Evolutionary conservation across 2,329 filamentous ascomycete genomes (phyloP).

Genomic region (Cylindrodendrum hubeiense): DNA sequence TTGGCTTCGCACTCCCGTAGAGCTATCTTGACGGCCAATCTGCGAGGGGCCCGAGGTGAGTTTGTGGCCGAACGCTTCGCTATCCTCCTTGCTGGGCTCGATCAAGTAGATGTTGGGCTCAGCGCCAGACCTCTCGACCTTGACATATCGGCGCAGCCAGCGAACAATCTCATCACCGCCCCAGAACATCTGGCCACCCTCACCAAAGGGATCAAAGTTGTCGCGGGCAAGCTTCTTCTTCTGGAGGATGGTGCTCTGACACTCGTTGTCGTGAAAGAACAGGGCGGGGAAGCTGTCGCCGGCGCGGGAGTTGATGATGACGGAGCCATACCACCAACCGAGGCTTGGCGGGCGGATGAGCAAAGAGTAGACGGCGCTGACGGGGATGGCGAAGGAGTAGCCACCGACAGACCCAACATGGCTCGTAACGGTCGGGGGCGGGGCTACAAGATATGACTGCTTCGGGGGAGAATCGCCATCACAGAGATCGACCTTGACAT

Average conservation of each 20-base stretch:
- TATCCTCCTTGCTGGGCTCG: constrained; percentile 88
- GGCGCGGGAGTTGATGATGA: constrained; percentile 90
- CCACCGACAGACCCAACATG: constrained; percentile 79
- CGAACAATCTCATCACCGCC: constrained; percentile 94
- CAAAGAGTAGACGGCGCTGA: constrained; percentile 91
- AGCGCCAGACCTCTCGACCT: constrained; percentile 84
- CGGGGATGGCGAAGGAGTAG: constrained; percentile 92
- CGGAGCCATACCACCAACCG: constrained; percentile 98
- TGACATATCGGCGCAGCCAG: constrained; percentile 89
- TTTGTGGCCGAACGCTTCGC: constrained; percentile 80
- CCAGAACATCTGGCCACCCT: constrained; percentile 92
- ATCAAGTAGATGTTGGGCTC: constrained; percentile 94
- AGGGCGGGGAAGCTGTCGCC: constrained; percentile 95
- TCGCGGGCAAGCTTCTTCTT: constrained; percentile 88
- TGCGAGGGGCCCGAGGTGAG: constrained; percentile 55
- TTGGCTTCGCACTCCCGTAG: constrained; percentile 43
- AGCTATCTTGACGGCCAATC: constrained; percentile 48
- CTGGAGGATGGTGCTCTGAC: constrained; percentile 93
- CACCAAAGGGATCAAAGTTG: constrained; percentile 90
- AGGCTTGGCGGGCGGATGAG: constrained; percentile 91
- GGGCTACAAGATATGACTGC: constrained; percentile 91
- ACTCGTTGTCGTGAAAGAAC: constrained; percentile 98
- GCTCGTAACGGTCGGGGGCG: constrained; percentile 86
- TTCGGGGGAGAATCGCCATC: constrained; percentile 84
- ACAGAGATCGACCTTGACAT: constrained; percentile 94